Evolutionary conservation across 176 grass and related monocot genomes (phyloP), one percentile per base, ranked within the genome.

Genomic region (Bonia amplexicaulis): DNA sequence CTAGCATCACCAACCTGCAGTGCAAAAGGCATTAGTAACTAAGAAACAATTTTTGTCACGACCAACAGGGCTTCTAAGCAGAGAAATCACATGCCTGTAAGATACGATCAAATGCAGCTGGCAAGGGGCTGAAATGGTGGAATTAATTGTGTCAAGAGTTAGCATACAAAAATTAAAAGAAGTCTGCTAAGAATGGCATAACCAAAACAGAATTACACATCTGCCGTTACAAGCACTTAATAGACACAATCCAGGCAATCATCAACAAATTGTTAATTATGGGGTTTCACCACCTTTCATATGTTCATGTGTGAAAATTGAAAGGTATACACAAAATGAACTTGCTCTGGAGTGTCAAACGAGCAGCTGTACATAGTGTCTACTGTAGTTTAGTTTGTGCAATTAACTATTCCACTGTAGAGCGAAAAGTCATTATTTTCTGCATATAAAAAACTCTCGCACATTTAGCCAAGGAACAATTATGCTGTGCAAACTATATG

Each of bases 1-100:
- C 96, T 98, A 46, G 96, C 96, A 90, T 98, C 96, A 25, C 96
- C 96, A 70, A 98, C 89, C 96, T 97, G 69, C 65, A 85, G 79
- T 58, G 69, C 9, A n/a, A 54, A 76, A 46, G 63, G 31, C 7
- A 70, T 76, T 20, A 63, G 31, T 76, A 54, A 68, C 48, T 77
- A 69, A 25, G 61, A 42, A 79, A 61, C 22, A 31, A 84, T 61
- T 25, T 52, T 37, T 37, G 37, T 29, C 49, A 85, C 51, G 14
- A 66, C 1, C 29, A 47, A 77, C 13, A 35, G 14, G 33, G 52
- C 6, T 69, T 59, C 49, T 9, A 44, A 66, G 26, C 6, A 85
- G 66, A 78, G 61, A 86, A 46, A 51, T 86, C 35, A 69, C 65
- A 66, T 84, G 80, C 95, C 95, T 98, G 96, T 73, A 98, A 85